A percentile compares a stretch with the other conserved stretches of the same genome.
Evolutionary conservation across 495 filamentous ascomycete species (phyloP).

Genomic region (Hypoxylon lenormandii): DNA sequence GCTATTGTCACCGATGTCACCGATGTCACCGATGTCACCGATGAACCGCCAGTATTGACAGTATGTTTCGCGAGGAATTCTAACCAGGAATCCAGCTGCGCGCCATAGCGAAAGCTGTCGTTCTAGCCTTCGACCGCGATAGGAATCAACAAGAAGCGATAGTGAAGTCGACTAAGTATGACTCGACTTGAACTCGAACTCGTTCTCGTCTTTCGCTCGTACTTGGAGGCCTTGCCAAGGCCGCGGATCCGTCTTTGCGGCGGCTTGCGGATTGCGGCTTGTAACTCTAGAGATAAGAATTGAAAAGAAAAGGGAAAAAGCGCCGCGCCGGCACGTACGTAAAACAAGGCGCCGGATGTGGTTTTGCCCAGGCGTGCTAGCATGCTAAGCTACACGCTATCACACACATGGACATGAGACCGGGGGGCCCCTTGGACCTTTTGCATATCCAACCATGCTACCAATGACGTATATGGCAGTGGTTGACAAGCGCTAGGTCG

Average conservation of each 20-base stretch:
- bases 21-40: too few species aligned
- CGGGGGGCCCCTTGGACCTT: constrained; percentile 31
- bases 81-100: constrained; percentile 17
- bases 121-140: neutral
- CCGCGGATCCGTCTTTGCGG: neutral
- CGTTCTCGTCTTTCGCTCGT: neutral
- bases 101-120: constrained; percentile 29
- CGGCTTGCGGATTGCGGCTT: neutral
- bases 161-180: too few species aligned
- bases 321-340: constrained; percentile 36
- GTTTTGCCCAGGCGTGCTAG: constrained; percentile 30
- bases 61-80: too few species aligned
- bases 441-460: constrained; percentile 12
- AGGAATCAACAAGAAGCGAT: too few species aligned
- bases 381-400: constrained; percentile 6
- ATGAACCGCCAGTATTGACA: too few species aligned
- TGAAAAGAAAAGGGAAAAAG: constrained; percentile 20
- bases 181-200: neutral
- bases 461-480: constrained; percentile 39
- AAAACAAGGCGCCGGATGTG: constrained; percentile 34
- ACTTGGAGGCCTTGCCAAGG: neutral
- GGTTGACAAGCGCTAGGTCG: constrained; percentile 27
- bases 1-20: too few species aligned
- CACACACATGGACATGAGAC: constrained; percentile 1
- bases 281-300: neutral